phyloP scores from a whole-genome alignment of 495 filamentous ascomycete genomes.

The Aspergillus egyptiacus region DNA sequence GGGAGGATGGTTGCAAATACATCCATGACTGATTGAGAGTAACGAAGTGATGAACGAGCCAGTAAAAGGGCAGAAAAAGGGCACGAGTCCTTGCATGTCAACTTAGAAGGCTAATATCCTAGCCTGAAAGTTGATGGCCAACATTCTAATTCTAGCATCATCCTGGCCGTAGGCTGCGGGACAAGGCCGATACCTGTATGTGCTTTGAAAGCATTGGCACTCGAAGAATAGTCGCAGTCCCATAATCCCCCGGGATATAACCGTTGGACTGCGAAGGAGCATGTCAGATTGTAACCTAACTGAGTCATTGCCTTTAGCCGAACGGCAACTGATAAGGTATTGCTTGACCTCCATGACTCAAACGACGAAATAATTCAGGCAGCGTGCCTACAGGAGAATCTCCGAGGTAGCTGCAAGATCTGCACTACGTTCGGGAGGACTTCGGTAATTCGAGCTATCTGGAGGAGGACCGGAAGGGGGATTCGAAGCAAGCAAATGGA shows the following conservation, averaged over 20 bases:
- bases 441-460: neutral
- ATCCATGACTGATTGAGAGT: too few species aligned
- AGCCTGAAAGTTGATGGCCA: neutral
- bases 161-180: conserved; percentile 8
- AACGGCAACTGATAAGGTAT: conserved; percentile 6
- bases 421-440: neutral
- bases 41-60: too few species aligned
- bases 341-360: neutral
- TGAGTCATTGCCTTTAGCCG: conserved; percentile 6
- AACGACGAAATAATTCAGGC: neutral
- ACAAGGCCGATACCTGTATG: conserved; percentile 8
- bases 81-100: neutral
- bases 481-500: neutral
- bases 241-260: conserved; percentile 4
- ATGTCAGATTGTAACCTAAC: neutral
- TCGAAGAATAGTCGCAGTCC: neutral
- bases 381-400: neutral
- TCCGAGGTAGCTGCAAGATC: neutral
- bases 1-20: too few species aligned
- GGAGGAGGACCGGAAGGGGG: conserved; percentile 2
- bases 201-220: neutral
- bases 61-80: too few species aligned
- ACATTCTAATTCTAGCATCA: conserved; percentile 3
- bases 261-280: too few species aligned
- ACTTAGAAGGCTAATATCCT: neutral